Evolutionary conservation across 169 alveolate species (phyloP).

Genomic region (Eimeria maxima): DNA sequence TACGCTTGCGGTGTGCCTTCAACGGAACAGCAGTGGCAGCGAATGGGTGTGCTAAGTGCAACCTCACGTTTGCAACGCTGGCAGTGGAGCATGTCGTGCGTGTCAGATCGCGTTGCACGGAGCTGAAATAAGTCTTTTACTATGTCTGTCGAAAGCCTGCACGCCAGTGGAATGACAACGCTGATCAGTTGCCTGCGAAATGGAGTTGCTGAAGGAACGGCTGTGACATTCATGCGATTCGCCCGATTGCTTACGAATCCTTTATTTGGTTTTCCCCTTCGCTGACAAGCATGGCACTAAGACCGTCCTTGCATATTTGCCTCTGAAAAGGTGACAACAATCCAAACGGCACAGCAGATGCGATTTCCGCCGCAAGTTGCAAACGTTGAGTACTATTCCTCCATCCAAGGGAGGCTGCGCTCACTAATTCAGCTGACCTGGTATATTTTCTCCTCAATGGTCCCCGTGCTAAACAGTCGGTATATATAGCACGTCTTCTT

Average conservation of each 20-base stretch:
- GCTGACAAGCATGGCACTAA: slow-evolving; percentile 89
- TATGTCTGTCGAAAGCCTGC: slow-evolving; percentile 87
- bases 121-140: slow-evolving; percentile 87
- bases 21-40: not conserved
- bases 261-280: slow-evolving; percentile 86
- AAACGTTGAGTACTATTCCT: slow-evolving; percentile 41
- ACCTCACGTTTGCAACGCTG: slow-evolving; percentile 82
- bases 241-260: slow-evolving; percentile 79
- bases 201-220: not conserved
- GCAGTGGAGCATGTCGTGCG: slow-evolving; percentile 89
- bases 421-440: slow-evolving; percentile 82
- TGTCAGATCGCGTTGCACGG: slow-evolving; percentile 87
- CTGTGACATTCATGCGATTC: not conserved
- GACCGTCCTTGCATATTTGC: slow-evolving; percentile 89
- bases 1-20: not conserved
- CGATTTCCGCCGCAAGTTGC: not conserved
- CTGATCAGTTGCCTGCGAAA: not conserved
- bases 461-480: slow-evolving; percentile 98
- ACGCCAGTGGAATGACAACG: not conserved
- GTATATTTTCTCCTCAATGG: slow-evolving; percentile 99
- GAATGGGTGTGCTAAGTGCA: not conserved
- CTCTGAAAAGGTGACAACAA: slow-evolving; percentile 87
- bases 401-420: not conserved
- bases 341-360: not conserved
- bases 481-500: slow-evolving; percentile 97